phyloP scores from a whole-genome alignment of 352 stramenopile genomes.

The Phytophthora colocasiae region DNA sequence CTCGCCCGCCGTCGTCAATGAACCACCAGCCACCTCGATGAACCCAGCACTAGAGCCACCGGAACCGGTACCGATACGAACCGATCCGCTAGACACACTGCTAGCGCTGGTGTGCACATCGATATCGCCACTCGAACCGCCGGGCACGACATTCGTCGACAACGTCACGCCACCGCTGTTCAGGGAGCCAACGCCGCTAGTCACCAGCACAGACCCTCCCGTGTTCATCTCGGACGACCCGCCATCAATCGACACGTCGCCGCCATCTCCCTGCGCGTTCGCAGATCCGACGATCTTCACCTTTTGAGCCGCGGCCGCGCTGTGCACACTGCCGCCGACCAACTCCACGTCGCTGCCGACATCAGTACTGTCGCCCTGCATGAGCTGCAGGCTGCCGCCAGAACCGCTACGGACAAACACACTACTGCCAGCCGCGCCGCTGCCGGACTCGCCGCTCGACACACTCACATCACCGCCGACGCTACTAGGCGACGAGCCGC shows the following conservation, averaged over 20 bases:
- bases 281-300: slow-evolving; percentile 32
- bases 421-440: slow-evolving; percentile 16
- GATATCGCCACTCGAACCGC: slow-evolving; percentile 24
- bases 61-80: slow-evolving; percentile 27
- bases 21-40: slow-evolving; percentile 34
- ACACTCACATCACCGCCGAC: slow-evolving; percentile 35
- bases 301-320: slow-evolving; percentile 22
- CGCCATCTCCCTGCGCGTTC: slow-evolving; percentile 31
- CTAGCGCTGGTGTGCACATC: slow-evolving; percentile 25
- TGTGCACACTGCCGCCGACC: slow-evolving; percentile 23
- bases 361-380: slow-evolving; percentile 27
- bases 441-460: slow-evolving; percentile 27
- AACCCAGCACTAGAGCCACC: slow-evolving; percentile 30
- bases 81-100: slow-evolving; percentile 25
- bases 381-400: slow-evolving; percentile 26
- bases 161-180: slow-evolving; percentile 26
- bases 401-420: slow-evolving; percentile 31
- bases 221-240: slow-evolving; percentile 24
- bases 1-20: slow-evolving; percentile 28
- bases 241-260: slow-evolving; percentile 35
- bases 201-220: slow-evolving; percentile 25
- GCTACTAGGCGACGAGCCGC: slow-evolving; percentile 27
- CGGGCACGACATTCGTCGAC: slow-evolving; percentile 21
- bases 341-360: slow-evolving; percentile 38
- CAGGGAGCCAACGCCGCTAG: slow-evolving; percentile 25